phyloP scores from a whole-genome alignment of 495 filamentous ascomycete species.

The Penicillium paradoxum region DNA sequence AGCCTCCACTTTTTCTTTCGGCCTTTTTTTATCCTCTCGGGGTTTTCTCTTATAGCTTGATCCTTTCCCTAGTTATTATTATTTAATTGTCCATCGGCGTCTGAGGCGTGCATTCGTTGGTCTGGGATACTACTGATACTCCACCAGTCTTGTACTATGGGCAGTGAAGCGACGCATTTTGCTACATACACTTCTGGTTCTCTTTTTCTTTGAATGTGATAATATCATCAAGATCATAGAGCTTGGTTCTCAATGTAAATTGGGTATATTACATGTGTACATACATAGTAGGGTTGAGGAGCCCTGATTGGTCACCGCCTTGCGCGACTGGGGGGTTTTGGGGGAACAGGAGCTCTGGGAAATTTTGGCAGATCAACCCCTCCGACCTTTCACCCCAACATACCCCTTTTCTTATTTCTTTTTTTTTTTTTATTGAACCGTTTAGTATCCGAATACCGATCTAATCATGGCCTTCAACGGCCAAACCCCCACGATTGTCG shows the following conservation, averaged over 20 bases:
- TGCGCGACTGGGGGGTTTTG: slow-evolving; percentile 18
- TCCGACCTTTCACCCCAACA: slow-evolving; percentile 22
- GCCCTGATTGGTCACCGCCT: slow-evolving; percentile 36
- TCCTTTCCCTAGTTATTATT: background rate
- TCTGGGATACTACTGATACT: slow-evolving; percentile 1
- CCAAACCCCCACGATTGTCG: slow-evolving; percentile 97
- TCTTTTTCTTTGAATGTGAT: background rate
- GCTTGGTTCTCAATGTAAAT: background rate
- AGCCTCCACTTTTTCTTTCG: slow-evolving; percentile 5
- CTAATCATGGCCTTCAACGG: slow-evolving; percentile 87
- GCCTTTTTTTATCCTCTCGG: background rate
- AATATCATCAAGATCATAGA: background rate
- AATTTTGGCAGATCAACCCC: slow-evolving; percentile 44
- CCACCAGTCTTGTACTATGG: background rate
- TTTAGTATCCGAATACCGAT: slow-evolving; percentile 18
- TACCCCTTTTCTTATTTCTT: slow-evolving; percentile 21
- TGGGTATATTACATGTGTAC: background rate
- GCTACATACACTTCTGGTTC: background rate
- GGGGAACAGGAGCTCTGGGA: slow-evolving; percentile 42
- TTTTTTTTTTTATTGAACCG: slow-evolving; percentile 11
- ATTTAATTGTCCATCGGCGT: slow-evolving; percentile 1
- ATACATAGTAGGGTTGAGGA: slow-evolving; percentile 24
- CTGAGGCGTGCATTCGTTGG: background rate
- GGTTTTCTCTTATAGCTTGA: background rate
- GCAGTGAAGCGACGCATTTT: background rate